A percentile compares a stretch with the other conserved stretches of the same genome.
Evolutionary conservation across 495 filamentous ascomycete genomes (phyloP).

Genomic region (Arthonia radiata): DNA sequence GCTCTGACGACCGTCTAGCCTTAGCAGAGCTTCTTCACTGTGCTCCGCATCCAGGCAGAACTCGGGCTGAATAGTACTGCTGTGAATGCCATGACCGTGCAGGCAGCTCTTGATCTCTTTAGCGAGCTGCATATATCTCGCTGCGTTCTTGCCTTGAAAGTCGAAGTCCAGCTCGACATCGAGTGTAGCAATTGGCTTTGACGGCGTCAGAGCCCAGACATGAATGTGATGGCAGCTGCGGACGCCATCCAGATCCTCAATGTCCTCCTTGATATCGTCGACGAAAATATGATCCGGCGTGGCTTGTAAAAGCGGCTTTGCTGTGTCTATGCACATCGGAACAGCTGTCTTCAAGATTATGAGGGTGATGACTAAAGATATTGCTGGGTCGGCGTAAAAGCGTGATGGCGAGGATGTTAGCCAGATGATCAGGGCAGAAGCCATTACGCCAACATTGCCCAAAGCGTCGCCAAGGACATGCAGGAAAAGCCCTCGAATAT

Average conservation of each 20-base stretch:
- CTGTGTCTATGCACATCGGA: conserved; percentile 75
- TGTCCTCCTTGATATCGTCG: conserved; percentile 79
- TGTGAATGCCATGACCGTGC: conserved; percentile 89
- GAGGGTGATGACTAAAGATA: conserved; percentile 86
- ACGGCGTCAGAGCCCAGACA: conserved; percentile 91
- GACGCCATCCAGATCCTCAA: conserved; percentile 58
- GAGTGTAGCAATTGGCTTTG: conserved; percentile 72
- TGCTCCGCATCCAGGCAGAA: conserved; percentile 36
- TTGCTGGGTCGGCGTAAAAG: conserved; percentile 68
- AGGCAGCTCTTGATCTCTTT: conserved; percentile 57
- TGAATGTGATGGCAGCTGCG: conserved; percentile 83
- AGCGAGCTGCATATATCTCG: conserved; percentile 74
- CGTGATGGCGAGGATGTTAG: conserved; percentile 42
- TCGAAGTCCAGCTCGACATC: conserved; percentile 74
- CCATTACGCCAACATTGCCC: conserved; percentile 90
- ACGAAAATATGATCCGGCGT: conserved; percentile 68
- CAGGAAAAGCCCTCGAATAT: conserved; percentile 92
- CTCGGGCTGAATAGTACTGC: conserved; percentile 94
- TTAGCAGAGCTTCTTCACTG: conserved; percentile 62
- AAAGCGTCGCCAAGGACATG: conserved; percentile 93
- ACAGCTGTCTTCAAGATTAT: conserved; percentile 85
- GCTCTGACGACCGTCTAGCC: conserved; percentile 42
- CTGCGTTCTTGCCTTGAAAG: conserved; percentile 41
- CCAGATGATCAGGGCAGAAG: conserved; percentile 84
- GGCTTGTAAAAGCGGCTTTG: conserved; percentile 83